These are phyloP conservation scores for Naganishia friedmannii DNA, from an alignment of 768 basidiomycete genomes.

Conservation along the genomic window DNA sequence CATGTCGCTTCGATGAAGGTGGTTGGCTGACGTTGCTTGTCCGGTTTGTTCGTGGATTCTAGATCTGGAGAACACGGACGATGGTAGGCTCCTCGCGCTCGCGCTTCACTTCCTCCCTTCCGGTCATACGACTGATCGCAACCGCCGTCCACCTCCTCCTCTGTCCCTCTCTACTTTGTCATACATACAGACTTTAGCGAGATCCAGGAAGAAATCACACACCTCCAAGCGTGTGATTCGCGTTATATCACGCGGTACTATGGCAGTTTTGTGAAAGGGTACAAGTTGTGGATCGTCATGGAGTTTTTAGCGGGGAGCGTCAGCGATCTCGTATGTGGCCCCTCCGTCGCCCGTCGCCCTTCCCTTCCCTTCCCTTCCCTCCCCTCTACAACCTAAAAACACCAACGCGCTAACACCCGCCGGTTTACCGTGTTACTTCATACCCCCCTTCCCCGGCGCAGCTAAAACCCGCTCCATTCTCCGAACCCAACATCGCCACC, in stretches of 20 bases:
- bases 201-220: constrained; percentile 97
- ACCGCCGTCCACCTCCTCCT: no score
- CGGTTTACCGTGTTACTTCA: no score
- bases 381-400: neutral
- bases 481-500: constrained; percentile 90
- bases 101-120: no score
- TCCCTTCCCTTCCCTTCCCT: neutral
- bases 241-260: constrained; percentile 96
- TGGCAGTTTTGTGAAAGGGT: constrained; percentile 91
- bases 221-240: constrained; percentile 90
- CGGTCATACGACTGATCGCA: no score
- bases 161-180: no score
- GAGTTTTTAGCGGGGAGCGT: constrained; percentile 82
- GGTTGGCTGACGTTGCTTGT: constrained; percentile 26
- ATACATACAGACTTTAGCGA: constrained; percentile 69
- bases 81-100: constrained; percentile 54
- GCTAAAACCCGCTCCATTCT: constrained; percentile 84
- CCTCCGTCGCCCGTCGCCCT: neutral
- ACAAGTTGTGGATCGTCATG: constrained; percentile 99
- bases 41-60: neutral
- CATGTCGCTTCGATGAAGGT: no score
- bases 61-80: constrained; percentile 98
- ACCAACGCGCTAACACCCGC: no score
- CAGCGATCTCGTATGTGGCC: constrained; percentile 14
- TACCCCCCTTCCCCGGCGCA: no score